Base-by-base conservation (phyloP, 1,284 basidiomycete genomes). In the Rhodotorula sp. region DNA sequence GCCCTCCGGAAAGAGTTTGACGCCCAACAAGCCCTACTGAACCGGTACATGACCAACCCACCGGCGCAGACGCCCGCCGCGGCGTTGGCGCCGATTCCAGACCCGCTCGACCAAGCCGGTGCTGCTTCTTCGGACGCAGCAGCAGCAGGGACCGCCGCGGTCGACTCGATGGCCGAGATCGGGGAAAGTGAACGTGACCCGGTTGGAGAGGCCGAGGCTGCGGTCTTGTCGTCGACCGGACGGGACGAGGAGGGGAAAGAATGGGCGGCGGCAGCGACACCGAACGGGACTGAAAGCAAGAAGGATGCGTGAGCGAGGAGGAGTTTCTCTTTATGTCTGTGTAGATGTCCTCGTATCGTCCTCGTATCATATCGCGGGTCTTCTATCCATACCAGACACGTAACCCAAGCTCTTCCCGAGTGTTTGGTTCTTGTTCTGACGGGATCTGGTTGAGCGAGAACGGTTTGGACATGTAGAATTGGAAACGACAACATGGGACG, bases 1-100 rank as follows among this genome's bases (percentile, higher is more conserved):
- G 70, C 72, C 10, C 69, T 78, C 3, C 73, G 76, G 42, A 75
- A 76, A 65, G 77, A 78, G 48, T 72, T 77, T n/a, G 77, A 78
- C 60, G 71, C 65, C 29, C 72, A 71, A 26, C 69, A 71, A 61
- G 70, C 64, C 26, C 66, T 70, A 49, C 59, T 73, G 30, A 49
- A 60, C n/a, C 66, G 63, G 3, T 71, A 71, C 60, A 64, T 63
- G 22, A 53, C 66, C 14, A 69, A 69, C 48, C 66, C 67, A 14
- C 30, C 57, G 42, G 48, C 64, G 26, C 62, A 62, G 37, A 72
- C 66, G 4, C 67, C 66, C 4, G 70, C 66, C 14, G 26, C 33
- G 3, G 46, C 30, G 37, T 22, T 33, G 5, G 26, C 53, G 26
- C 46, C n/a, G 3, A 24, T 29, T 4, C 18, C 37, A 6, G 64